A percentile compares a stretch with the other conserved stretches of the same genome.
Evolutionary conservation across 139 green algal species (phyloP).

Genomic region (Axilococcus clingmanii): DNA sequence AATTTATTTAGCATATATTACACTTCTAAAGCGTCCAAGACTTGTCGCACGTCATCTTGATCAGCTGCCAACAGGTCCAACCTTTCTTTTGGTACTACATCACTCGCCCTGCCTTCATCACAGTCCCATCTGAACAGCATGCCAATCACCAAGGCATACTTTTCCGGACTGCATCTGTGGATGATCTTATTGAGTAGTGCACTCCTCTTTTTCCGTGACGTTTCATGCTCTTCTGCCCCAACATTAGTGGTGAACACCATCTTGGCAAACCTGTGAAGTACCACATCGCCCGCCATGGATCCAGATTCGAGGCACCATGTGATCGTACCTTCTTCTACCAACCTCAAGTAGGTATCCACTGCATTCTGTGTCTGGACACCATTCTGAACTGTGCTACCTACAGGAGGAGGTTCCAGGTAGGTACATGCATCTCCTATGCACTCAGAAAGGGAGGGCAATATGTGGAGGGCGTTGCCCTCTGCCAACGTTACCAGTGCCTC

Average conservation of each 20-base stretch:
- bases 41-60: too few relatives aligned
- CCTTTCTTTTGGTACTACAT: not conserved
- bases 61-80: too few relatives aligned
- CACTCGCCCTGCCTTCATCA: not conserved
- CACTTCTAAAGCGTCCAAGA: too few relatives aligned
- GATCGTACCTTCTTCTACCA: not conserved
- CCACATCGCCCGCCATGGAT: not conserved
- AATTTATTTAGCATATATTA: too few relatives aligned
- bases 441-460: constrained; percentile 36
- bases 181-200: too few relatives aligned
- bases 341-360: not conserved
- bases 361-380: not conserved
- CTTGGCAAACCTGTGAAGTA: constrained; percentile 19
- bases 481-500: constrained; percentile 19
- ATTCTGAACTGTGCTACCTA: not conserved
- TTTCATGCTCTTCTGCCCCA: too few relatives aligned
- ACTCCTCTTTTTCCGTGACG: too few relatives aligned
- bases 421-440: not conserved
- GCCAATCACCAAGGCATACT: not conserved
- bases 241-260: constrained; percentile 2
- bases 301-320: not conserved
- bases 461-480: constrained; percentile 31
- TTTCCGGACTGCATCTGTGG: too few relatives aligned
- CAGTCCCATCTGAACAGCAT: constrained; percentile 16
- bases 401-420: constrained; percentile 6